Percentiles rank a stretch among this genome's conserved stretches.
These are phyloP conservation scores for Saposhnikovia divaricata DNA, from an alignment of 129 eudicot genomes.

Conservation along the genomic window DNA sequence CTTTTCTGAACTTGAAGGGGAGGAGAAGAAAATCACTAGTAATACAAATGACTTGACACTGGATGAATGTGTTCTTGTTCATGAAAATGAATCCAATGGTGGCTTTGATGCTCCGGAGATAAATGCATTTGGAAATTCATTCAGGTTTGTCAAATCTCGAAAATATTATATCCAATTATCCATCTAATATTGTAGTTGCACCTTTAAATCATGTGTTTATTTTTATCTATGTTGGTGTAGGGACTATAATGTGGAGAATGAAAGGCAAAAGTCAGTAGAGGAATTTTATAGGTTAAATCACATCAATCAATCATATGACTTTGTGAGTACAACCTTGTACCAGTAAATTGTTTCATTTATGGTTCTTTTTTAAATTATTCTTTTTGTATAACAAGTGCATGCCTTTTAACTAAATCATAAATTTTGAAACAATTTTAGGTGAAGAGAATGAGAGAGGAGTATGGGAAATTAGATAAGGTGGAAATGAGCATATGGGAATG, in stretches of 20 bases:
- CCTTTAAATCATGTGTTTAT: too few relatives aligned
- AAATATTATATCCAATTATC: not conserved
- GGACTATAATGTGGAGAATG: slow-evolving; percentile 58
- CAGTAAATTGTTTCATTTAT: not conserved
- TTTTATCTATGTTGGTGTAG: slow-evolving; percentile 16
- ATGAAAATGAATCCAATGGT: slow-evolving; percentile 19
- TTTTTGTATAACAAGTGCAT: not conserved
- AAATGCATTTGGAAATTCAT: slow-evolving; percentile 70
- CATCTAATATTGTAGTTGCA: not conserved
- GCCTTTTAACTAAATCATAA: not conserved
- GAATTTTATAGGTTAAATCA: slow-evolving; percentile 67
- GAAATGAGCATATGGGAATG: slow-evolving; percentile 53
- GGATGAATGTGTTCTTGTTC: slow-evolving; percentile 62
- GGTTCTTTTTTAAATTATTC: not conserved
- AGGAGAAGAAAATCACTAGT: slow-evolving; percentile 29
- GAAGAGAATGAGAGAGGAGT: slow-evolving; percentile 36
- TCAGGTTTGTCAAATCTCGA: slow-evolving; percentile 30
- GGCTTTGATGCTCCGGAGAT: slow-evolving; percentile 74
- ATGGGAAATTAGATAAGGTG: slow-evolving; percentile 23
- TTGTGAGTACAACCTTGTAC: slow-evolving; percentile 34
- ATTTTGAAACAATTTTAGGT: slow-evolving; percentile 9
- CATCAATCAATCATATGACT: slow-evolving; percentile 74
- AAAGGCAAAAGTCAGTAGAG: slow-evolving; percentile 62
- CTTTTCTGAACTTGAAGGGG: slow-evolving; percentile 23
- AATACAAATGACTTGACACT: slow-evolving; percentile 39